These are phyloP conservation scores for Cnidoscolus chayamansa DNA, from an alignment of 441 rosid species.

Conservation along the genomic window DNA sequence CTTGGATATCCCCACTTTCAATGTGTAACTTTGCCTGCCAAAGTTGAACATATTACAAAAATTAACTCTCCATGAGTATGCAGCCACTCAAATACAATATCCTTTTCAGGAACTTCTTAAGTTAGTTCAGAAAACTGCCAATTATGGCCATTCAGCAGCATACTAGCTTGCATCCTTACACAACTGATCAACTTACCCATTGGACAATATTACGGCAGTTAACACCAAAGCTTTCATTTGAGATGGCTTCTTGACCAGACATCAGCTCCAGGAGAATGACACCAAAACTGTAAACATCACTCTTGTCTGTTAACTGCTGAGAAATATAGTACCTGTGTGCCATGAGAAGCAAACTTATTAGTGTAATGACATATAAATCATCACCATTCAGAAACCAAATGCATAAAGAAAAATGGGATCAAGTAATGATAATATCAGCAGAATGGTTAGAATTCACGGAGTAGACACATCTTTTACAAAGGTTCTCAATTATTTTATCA, in stretches of 20 bases:
- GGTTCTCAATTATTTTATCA: not conserved
- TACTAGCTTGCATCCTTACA: not conserved
- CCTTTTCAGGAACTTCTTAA: not conserved
- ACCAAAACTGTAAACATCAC: conserved; percentile 95
- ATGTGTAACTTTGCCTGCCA: conserved; percentile 80
- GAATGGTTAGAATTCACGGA: not conserved
- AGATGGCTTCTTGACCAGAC: conserved; percentile 95
- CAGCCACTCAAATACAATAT: not conserved
- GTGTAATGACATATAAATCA: not conserved
- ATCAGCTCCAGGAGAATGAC: conserved; percentile 95
- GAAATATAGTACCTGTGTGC: conserved; percentile 81
- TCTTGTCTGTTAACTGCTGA: conserved; percentile 83
- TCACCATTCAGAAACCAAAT: not conserved
- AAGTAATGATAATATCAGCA: not conserved
- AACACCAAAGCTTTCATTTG: conserved; percentile 78
- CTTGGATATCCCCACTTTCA: conserved; percentile 87
- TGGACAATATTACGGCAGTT: conserved; percentile 95
- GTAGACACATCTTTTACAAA: not conserved
- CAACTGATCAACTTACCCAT: conserved; percentile 59
- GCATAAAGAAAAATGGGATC: not conserved
- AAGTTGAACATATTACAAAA: not conserved
- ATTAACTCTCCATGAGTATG: not conserved
- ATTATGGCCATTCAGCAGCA: not conserved
- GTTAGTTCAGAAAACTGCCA: not conserved
- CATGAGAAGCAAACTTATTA: conserved; percentile 20